Percentiles rank a stretch among this genome's conserved stretches.
phyloP scores from a whole-genome alignment of 768 basidiomycete genomes.

The Chalciporus pseudorubinellus region DNA sequence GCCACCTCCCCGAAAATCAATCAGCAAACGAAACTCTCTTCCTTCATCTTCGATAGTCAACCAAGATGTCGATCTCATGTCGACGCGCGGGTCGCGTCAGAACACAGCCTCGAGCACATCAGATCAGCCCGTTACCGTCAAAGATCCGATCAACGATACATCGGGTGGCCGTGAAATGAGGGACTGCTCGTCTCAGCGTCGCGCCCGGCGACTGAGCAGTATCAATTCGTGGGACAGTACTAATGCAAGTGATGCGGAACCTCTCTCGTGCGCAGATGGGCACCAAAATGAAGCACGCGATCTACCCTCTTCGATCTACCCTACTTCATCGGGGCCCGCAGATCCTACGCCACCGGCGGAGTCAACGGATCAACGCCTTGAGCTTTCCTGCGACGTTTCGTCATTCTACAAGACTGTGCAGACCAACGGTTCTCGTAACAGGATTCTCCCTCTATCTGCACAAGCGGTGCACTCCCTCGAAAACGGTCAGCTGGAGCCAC shows the following conservation, averaged over 20 bases:
- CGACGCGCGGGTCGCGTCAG: not conserved
- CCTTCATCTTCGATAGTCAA: not conserved
- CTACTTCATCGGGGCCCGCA: not conserved
- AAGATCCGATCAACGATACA: not conserved
- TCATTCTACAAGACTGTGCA: slow-evolving; percentile 19
- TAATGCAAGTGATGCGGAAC: not conserved
- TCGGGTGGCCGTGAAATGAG: not conserved
- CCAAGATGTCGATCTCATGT: not conserved
- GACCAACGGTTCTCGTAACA: not conserved
- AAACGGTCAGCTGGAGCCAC: slow-evolving; percentile 14
- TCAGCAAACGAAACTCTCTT: not conserved
- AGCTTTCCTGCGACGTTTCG: slow-evolving; percentile 6
- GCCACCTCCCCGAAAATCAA: slow-evolving; percentile 15
- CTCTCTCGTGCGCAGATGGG: not conserved
- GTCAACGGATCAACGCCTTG: not conserved
- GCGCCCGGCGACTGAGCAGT: not conserved
- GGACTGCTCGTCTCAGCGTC: not conserved
- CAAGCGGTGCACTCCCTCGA: slow-evolving; percentile 17
- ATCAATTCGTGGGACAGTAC: too few relatives aligned
- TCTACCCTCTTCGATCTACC: not conserved
- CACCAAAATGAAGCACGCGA: not conserved
- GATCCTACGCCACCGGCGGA: not conserved
- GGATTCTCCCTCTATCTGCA: slow-evolving; percentile 18
- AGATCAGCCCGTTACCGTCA: not conserved
- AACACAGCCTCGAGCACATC: not conserved